Evolutionary conservation across 2,329 filamentous ascomycete species (phyloP).

Genomic region (Aspergillus sojae): DNA sequence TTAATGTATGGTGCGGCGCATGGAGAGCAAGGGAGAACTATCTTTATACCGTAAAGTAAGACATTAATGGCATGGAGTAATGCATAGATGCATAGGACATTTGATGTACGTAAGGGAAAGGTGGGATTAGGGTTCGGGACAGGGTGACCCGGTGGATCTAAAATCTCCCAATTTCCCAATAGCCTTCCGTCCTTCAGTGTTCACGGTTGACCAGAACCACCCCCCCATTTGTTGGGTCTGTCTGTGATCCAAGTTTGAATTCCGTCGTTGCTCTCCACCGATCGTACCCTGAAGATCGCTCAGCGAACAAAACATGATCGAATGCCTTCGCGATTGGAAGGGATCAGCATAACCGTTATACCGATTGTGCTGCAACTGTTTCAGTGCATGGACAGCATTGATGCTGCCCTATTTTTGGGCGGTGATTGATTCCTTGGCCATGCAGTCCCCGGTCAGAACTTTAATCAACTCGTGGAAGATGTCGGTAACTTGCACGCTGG

Average conservation of each 20-base stretch:
- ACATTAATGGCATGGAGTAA: not conserved
- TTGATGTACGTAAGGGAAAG: too few relatives aligned
- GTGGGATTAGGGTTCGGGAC: not conserved
- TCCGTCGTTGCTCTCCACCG: not conserved
- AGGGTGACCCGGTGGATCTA: not conserved
- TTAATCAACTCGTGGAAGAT: not conserved
- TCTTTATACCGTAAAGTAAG: not conserved
- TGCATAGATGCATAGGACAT: too few relatives aligned
- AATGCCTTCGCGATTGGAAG: not conserved
- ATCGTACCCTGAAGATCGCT: constrained; percentile 2
- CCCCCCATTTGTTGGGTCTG: not conserved
- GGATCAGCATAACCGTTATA: constrained; percentile 6
- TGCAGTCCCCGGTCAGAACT: not conserved
- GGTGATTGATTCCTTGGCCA: not conserved
- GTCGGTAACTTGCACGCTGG: not conserved
- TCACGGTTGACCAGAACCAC: too few relatives aligned
- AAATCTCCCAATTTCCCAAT: not conserved
- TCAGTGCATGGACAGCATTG: not conserved
- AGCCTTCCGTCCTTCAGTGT: not conserved
- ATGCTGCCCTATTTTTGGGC: not conserved
- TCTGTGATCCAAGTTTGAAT: not conserved
- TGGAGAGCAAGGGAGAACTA: not conserved
- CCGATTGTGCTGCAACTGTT: not conserved
- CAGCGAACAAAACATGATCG: not conserved
- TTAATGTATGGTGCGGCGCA: not conserved